Evolutionary conservation across 2,329 filamentous ascomycete genomes (phyloP), one percentile per base, ranked within the genome.

Genomic region (Cytospora schulzeri): DNA sequence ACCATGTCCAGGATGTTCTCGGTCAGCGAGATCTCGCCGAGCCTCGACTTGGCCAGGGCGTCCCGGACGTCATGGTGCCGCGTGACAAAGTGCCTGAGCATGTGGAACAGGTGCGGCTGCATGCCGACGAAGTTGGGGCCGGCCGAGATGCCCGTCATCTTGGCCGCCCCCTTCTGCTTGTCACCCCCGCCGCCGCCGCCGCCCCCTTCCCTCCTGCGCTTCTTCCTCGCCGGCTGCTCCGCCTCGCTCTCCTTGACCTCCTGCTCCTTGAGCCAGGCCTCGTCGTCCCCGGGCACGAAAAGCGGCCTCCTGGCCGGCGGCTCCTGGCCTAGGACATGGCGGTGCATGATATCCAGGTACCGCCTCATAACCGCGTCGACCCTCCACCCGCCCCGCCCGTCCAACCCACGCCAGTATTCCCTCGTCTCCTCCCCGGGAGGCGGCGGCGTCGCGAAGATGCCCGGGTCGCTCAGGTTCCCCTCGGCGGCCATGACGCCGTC

Each of bases 401-500:
- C 86, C 60, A 79, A 83, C 0, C 91, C 92, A 38, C 90, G 83
- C 93, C 94, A 98, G 76, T 95, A 98, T 71, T 96, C 93, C 65
- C 90, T 83, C 0, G 87, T 87, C 0, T 86, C 87, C 74, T 91
- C 76, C 0, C 88, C 90, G 0, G 80, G 71, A 22, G 28, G 14
- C 6, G 60, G 92, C 19, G 87, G 82, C 35, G 81, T 78, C 17
- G 89, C 87, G 73, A 99, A 99, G 52, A 99, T 90, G 2, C 87
- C 88, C 0, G 95, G 95, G 73, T 99, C 92, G 72, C 92, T 94
- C 0, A 99, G 83, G 73, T 97, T 97, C 0, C 93, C 95, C 77
- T 99, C 95, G 6, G 95, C 95, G 69, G 90, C 94, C 95, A 99
- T 98, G 59, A 99, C 87, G 22, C 85, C 95, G 75, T 99, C 95